phyloP scores from a whole-genome alignment of 176 grass and related monocot genomes.

The Cenchrus fungigraminus region DNA sequence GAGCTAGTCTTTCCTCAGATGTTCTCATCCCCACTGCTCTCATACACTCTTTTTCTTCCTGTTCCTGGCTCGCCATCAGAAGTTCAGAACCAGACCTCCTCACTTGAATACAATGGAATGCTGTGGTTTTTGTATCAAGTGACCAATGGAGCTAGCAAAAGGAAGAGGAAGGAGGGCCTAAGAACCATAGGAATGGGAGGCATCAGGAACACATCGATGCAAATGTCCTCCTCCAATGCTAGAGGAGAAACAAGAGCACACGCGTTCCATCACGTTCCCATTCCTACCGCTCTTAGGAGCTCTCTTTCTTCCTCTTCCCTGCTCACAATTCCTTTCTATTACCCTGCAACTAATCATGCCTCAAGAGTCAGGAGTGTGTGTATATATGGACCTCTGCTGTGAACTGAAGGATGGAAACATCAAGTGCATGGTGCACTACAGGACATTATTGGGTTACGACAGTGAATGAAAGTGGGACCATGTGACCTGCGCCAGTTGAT shows the following conservation, averaged over 20 bases:
- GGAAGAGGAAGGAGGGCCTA: constrained; percentile 21
- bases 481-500: neutral
- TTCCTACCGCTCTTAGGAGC: constrained; percentile 4
- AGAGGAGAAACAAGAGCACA: neutral
- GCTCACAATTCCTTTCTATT: neutral
- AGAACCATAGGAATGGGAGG: constrained; percentile 40
- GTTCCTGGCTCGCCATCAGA: neutral
- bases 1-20: constrained; percentile 6
- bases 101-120: neutral
- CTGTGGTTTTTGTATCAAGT: neutral
- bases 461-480: neutral
- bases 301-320: constrained; percentile 32
- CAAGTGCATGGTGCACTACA: neutral
- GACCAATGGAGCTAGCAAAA: neutral
- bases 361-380: neutral
- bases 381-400: constrained; percentile 1
- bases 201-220: constrained; percentile 11
- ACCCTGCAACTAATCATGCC: neutral
- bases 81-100: too few species aligned
- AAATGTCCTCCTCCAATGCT: neutral
- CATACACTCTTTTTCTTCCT: neutral
- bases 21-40: constrained; percentile 20
- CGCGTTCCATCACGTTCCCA: constrained; percentile 30
- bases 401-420: neutral
- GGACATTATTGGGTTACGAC: neutral